Evolutionary conservation across 2,329 filamentous ascomycete species (phyloP), one percentile per base, ranked within the genome.

Genomic region (Colletotrichum trifolii): DNA sequence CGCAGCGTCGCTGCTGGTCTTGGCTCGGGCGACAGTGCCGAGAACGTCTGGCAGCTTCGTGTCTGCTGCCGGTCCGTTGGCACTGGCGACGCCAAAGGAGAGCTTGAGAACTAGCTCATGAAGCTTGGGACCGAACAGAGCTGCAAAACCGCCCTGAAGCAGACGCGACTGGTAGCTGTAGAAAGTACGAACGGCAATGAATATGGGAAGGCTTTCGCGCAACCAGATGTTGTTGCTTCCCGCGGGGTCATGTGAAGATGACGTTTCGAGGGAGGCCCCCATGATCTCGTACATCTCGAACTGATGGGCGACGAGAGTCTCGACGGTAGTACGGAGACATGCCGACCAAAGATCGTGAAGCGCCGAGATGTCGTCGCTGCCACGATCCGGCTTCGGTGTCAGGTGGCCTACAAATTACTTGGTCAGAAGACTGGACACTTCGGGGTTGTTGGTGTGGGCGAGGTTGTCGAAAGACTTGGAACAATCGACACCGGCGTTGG

Each of bases 381-480:
- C 72, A n/a, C 78, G 83, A 47, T 84, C 78, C 0, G 83, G 82
- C 71, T 85, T 85, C 1, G 80, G 77, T 0, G 81, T 80, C 11
- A 86, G 68, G 33, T 85, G 81, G 0, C 83, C 83, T 8, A 86
- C 79, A 57, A 85, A 85, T 69, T 86, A 86, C 46, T 85, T 85
- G 1, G 83, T 83, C 4, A 86, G 71, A 2, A 86, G 76, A 69
- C 82, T 84, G 5, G 78, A 75, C 0, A 86, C 83, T 68, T 86
- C 83, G 0, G 84, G 83, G 54, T 86, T 86, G 67, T 83, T 85
- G 2, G 83, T 84, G 68, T 86, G 84, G 0, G 82, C 83, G 4
- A 86, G 78, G 50, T 83, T 81, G 67, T 86, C 83, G 50, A 86
- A 86, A 0, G 83, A 82, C 66, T 80, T 78, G 7, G 79, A 78